A percentile compares a stretch with the other conserved stretches of the same genome.
These are phyloP conservation scores for Zelopaecilomyces penicillatus DNA, from an alignment of 2,329 filamentous ascomycete genomes.

Conservation along the genomic window DNA sequence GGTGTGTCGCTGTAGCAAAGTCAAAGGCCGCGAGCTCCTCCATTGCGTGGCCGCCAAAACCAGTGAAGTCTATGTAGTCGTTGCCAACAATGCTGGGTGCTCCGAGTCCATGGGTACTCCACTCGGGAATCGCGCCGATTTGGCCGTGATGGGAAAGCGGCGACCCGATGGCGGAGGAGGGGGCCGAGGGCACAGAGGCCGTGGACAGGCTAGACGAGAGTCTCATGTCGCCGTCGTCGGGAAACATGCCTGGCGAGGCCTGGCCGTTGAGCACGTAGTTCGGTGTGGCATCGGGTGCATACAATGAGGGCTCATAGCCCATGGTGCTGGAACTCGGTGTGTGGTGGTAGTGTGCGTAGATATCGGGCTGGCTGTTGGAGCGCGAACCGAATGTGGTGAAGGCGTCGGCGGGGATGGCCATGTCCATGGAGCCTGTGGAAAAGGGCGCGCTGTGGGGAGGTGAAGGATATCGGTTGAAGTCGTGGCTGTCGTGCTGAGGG, in stretches of 20 bases:
- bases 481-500: conserved; percentile 23
- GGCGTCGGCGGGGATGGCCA: conserved; percentile 39
- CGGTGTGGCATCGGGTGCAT: conserved; percentile 32
- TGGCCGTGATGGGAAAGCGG: conserved; percentile 55
- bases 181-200: conserved; percentile 52
- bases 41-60: conserved; percentile 38
- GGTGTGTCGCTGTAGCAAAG: conserved; percentile 26
- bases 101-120: conserved; percentile 46
- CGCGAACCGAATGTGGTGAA: conserved; percentile 32
- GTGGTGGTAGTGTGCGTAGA: conserved; percentile 18
- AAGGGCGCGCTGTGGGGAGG: conserved; percentile 31
- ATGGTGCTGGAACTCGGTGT: conserved; percentile 17
- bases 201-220: conserved; percentile 52
- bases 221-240: conserved; percentile 42
- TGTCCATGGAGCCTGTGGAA: conserved; percentile 36
- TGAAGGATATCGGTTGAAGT: conserved; percentile 40
- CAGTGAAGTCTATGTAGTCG: conserved; percentile 49
- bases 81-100: conserved; percentile 56
- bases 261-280: conserved; percentile 38
- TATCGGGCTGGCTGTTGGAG: conserved; percentile 22
- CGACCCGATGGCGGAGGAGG: conserved; percentile 60
- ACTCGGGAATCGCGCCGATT: conserved; percentile 49
- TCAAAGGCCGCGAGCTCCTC: conserved; percentile 44
- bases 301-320: conserved; percentile 39
- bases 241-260: conserved; percentile 40